phyloP scores from a whole-genome alignment of 257 asterid genomes.

The Gentiana macrophylla region DNA sequence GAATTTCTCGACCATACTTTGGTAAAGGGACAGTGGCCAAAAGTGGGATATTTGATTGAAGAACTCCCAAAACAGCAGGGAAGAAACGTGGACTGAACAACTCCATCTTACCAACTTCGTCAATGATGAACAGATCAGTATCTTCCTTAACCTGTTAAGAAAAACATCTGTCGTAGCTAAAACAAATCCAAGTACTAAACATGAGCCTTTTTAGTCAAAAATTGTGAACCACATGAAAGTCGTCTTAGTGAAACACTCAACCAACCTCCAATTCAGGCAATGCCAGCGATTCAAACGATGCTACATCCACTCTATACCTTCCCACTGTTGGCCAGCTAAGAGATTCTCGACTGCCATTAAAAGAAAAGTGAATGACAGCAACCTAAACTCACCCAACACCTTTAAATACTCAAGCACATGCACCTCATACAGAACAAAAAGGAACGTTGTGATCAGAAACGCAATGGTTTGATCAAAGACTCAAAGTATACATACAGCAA shows the following conservation, averaged over 20 bases:
- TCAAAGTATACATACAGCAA: too few relatives aligned
- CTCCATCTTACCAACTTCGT: conserved; percentile 96
- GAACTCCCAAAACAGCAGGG: conserved; percentile 72
- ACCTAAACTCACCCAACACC: neutral
- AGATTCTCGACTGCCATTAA: conserved; percentile 47
- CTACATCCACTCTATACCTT: conserved; percentile 70
- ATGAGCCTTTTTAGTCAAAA: neutral
- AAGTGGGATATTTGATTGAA: conserved; percentile 74
- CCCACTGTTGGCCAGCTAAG: conserved; percentile 85
- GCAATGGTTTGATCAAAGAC: neutral
- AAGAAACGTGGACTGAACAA: conserved; percentile 71
- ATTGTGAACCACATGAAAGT: neutral
- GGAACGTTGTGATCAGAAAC: neutral
- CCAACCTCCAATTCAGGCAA: conserved; percentile 84
- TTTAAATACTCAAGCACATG: neutral
- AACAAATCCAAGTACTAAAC: neutral
- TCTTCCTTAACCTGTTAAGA: conserved; percentile 59
- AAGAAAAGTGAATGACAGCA: conserved; percentile 10
- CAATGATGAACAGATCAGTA: conserved; percentile 66
- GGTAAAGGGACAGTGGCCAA: conserved; percentile 75
- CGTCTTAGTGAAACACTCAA: conserved; percentile 4
- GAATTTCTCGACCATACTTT: conserved; percentile 70
- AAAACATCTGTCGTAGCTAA: neutral
- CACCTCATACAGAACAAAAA: conserved; percentile 2
- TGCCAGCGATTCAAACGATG: conserved; percentile 76